Conservation (phyloP, 2,329 filamentous ascomycete genomes). For the Nannizzia gypsea region DNA sequence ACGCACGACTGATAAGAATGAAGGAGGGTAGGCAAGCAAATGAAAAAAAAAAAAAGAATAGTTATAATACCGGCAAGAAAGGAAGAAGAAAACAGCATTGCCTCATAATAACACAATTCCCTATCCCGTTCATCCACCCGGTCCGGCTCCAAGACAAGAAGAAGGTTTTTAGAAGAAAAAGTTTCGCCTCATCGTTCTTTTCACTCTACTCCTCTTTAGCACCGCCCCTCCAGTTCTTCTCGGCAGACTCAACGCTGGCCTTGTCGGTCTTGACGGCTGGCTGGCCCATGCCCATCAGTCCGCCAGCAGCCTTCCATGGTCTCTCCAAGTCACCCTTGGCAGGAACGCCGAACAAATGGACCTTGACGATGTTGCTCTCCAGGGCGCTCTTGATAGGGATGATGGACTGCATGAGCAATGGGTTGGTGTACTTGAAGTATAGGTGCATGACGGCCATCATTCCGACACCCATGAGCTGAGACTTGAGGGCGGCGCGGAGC, state of each 20-base stretch:
- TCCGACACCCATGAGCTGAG: constrained; percentile 85
- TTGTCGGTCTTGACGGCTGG: constrained; percentile 78
- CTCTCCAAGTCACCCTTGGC: constrained; percentile 85
- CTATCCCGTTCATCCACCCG: background rate
- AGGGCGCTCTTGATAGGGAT: constrained; percentile 92
- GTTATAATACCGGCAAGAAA: background rate
- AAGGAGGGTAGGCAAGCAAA: background rate
- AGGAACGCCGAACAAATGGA: constrained; percentile 78
- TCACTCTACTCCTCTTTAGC: constrained; percentile 41
- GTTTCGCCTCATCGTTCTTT: background rate
- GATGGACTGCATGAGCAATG: constrained; percentile 95
- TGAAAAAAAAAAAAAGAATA: background rate
- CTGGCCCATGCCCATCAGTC: constrained; percentile 64
- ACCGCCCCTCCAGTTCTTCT: constrained; percentile 40
- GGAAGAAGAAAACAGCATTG: too few relatives aligned
- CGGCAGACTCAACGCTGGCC: constrained; percentile 51
- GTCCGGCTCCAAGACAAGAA: background rate
- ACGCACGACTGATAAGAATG: background rate
- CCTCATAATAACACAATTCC: background rate
- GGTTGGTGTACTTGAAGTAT: constrained; percentile 99
- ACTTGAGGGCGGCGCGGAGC: constrained; percentile 73
- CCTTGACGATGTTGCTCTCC: constrained; percentile 92
- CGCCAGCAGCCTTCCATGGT: constrained; percentile 78
- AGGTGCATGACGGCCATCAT: constrained; percentile 99
- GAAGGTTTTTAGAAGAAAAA: background rate